Base-by-base conservation (phyloP, 2,329 filamentous ascomycete species). In the Lecanicillium sp. region DNA sequence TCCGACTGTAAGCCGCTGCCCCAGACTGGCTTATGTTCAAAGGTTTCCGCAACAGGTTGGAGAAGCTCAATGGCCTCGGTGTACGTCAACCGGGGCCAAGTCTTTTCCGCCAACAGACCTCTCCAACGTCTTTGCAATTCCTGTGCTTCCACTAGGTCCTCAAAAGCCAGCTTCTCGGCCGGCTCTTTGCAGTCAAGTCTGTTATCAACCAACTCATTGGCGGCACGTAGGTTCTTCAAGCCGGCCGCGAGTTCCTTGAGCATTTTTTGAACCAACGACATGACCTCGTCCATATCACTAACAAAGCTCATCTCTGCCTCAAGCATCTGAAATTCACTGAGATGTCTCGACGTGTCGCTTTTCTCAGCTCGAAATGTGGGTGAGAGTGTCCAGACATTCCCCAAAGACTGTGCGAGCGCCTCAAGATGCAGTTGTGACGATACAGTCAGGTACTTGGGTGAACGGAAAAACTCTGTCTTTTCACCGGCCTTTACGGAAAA, bases 281-380 rank as follows among this genome's bases (percentile, higher is more conserved):
- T 92, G 49, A 98, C 70, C 18, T 74, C 66, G 20, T 73, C 65
- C 47, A 95, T 69, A 46, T 79, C 66, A 33, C 84, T 71, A 30
- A 82, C 75, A 57, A 95, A 95, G 52, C 79, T 82, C 57, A 89
- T 69, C 60, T 98, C 92, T 13, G 82, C 89, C 62, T 98, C 92
- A 3, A 98, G 75, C 92, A 98, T 97, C 64, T 97, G 97, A 54
- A 98, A 97, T 56, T 98, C 92, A 65, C 87, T 95, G 44, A 98
- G 69, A 62, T 98, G 92, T 19, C 92, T 80, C 5, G 88, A 81
- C 0, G 92, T 97, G 55, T 97, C 89, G 61, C 88, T 96, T 56
- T 81, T 81, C 60, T 96, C 92, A 4, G 92, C 92, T 28, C 92
- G 79, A 56, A 98, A 98, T 0, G 88, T 94, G 3, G 92, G 92